A percentile compares a stretch with the other conserved stretches of the same genome.
Evolutionary conservation across 805 yeast genomes (phyloP).

Genomic region (Monosporozyma siamensis): DNA sequence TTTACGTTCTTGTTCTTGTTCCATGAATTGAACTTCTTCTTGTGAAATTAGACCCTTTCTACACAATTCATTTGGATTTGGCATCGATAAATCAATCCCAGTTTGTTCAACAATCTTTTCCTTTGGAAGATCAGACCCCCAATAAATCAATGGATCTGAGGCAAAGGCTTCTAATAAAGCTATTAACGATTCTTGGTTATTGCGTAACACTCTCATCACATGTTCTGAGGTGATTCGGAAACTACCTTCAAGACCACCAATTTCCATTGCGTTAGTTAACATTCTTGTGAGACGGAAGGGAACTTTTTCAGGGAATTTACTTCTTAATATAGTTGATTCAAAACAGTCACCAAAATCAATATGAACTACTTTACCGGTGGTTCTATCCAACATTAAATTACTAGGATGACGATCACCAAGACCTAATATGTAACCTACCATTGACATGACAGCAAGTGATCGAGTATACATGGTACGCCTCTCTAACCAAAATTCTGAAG

Average conservation of each 20-base stretch:
- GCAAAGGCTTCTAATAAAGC: slow-evolving; percentile 98
- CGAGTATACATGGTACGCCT: slow-evolving; percentile 93
- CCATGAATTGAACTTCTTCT: slow-evolving; percentile 63
- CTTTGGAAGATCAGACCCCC: slow-evolving; percentile 95
- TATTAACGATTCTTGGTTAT: slow-evolving; percentile 91
- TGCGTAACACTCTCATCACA: slow-evolving; percentile 90
- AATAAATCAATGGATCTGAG: slow-evolving; percentile 93
- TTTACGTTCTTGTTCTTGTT: slow-evolving; percentile 58
- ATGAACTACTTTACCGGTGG: slow-evolving; percentile 92
- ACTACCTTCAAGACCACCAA: slow-evolving; percentile 95
- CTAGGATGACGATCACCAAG: slow-evolving; percentile 98
- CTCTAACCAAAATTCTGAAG: slow-evolving; percentile 96
- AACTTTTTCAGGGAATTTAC: slow-evolving; percentile 95
- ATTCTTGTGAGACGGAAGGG: slow-evolving; percentile 94
- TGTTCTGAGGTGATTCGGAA: slow-evolving; percentile 94
- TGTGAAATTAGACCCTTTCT: slow-evolving; percentile 69
- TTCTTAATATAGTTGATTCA: slow-evolving; percentile 94
- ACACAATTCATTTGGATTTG: slow-evolving; percentile 60
- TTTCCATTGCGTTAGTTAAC: slow-evolving; percentile 98
- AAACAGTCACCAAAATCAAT: slow-evolving; percentile 99
- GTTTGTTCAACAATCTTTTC: slow-evolving; percentile 60
- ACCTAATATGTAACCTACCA: slow-evolving; percentile 96
- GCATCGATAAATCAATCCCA: slow-evolving; percentile 56
- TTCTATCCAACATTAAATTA: slow-evolving; percentile 86
- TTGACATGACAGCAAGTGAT: slow-evolving; percentile 95